phyloP scores from a whole-genome alignment of 148 eudicot genomes.

The Rhododendron mucronatum region DNA sequence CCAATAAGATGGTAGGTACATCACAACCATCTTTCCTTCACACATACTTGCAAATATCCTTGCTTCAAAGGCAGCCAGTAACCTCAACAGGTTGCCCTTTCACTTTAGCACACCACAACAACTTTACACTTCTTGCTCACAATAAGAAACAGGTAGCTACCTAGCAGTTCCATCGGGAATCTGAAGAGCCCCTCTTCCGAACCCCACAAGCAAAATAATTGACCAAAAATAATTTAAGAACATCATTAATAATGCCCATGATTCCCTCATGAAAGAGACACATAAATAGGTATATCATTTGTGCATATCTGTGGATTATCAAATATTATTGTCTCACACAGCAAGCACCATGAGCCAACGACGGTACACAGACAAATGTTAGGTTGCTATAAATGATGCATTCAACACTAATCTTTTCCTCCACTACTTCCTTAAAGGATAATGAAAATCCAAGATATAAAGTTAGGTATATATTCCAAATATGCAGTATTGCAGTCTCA shows the following conservation, averaged over 20 bases:
- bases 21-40: not conserved
- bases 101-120: not conserved
- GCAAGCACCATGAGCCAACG: not conserved
- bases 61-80: not conserved
- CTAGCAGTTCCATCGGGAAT: not conserved
- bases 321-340: not conserved
- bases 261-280: not conserved
- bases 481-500: no score
- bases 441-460: not conserved
- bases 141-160: not conserved
- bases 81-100: conserved; percentile 11
- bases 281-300: not conserved
- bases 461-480: not conserved
- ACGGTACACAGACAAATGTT: not conserved
- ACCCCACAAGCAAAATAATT: not conserved
- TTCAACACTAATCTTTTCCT: not conserved
- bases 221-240: not conserved
- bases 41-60: not conserved
- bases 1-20: conserved; percentile 4
- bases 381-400: not conserved
- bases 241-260: no score
- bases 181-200: not conserved
- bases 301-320: not conserved
- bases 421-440: not conserved
- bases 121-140: not conserved